These are phyloP conservation scores for Penicillium paradoxum DNA, from an alignment of 495 filamentous ascomycete species.

Conservation along the genomic window DNA sequence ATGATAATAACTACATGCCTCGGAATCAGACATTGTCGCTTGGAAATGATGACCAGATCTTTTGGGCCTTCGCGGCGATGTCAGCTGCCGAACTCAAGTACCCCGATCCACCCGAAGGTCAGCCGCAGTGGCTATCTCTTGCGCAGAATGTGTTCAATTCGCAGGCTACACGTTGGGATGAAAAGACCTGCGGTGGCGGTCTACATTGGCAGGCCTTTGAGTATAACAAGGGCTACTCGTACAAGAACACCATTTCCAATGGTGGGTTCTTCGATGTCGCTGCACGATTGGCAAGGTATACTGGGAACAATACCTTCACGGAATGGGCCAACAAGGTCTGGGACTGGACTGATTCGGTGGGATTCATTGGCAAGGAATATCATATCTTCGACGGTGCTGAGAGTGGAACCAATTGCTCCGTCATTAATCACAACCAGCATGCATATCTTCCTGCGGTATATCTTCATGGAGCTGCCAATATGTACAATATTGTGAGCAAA, in stretches of 20 bases:
- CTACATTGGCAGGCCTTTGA: slow-evolving; percentile 77
- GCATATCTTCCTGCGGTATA: slow-evolving; percentile 62
- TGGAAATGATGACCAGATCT: slow-evolving; percentile 79
- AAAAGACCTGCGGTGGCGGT: slow-evolving; percentile 58
- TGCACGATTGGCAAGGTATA: slow-evolving; percentile 67
- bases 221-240: slow-evolving; percentile 67
- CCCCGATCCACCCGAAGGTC: slow-evolving; percentile 43
- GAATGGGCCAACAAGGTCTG: slow-evolving; percentile 64
- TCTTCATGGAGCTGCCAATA: slow-evolving; percentile 60
- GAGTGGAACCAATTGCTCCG: slow-evolving; percentile 33
- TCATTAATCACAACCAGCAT: slow-evolving; percentile 53
- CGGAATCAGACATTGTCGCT: slow-evolving; percentile 66
- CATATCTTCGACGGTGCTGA: slow-evolving; percentile 59
- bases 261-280: slow-evolving; percentile 73
- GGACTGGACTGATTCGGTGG: slow-evolving; percentile 59
- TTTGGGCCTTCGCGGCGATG: slow-evolving; percentile 77
- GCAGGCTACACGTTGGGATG: slow-evolving; percentile 65
- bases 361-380: slow-evolving; percentile 53
- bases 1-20: slow-evolving; percentile 65
- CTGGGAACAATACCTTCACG: slow-evolving; percentile 66
- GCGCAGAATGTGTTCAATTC: slow-evolving; percentile 72
- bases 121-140: slow-evolving; percentile 66
- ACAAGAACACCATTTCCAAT: slow-evolving; percentile 73
- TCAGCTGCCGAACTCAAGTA: slow-evolving; percentile 69
- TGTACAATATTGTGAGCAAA: slow-evolving; percentile 63